Evolutionary conservation across 495 filamentous ascomycete genomes (phyloP).

Genomic region (Penicillium crystallinum): DNA sequence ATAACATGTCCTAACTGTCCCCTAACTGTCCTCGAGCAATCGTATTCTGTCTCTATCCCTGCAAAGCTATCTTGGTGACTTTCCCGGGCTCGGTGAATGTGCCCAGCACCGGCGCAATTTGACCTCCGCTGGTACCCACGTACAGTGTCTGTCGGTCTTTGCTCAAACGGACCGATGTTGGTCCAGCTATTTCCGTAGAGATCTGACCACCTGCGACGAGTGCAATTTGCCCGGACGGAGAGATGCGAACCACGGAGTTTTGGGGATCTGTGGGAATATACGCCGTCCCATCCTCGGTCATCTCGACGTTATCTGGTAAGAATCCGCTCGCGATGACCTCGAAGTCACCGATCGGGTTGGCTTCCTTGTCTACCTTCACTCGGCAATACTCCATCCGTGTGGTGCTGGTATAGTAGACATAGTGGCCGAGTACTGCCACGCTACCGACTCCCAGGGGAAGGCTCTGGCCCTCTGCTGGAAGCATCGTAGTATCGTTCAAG

Average conservation of each 20-base stretch:
- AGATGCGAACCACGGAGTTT: slow-evolving; percentile 24
- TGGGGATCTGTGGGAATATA: slow-evolving; percentile 32
- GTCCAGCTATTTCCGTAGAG: slow-evolving; percentile 23
- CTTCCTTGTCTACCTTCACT: slow-evolving; percentile 25
- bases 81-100: slow-evolving; percentile 29
- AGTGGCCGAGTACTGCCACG: slow-evolving; percentile 21
- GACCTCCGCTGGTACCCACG: slow-evolving; percentile 26
- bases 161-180: slow-evolving; percentile 23
- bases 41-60: too few relatives aligned
- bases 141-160: slow-evolving; percentile 24
- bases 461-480: slow-evolving; percentile 15
- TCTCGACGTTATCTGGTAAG: slow-evolving; percentile 29
- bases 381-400: slow-evolving; percentile 29
- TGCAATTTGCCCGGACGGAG: slow-evolving; percentile 21
- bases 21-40: too few relatives aligned
- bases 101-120: slow-evolving; percentile 25
- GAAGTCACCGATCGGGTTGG: slow-evolving; percentile 19
- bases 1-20: not conserved
- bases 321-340: slow-evolving; percentile 28
- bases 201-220: slow-evolving; percentile 23
- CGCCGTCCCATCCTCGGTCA: slow-evolving; percentile 31
- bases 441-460: slow-evolving; percentile 38
- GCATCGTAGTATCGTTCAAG: slow-evolving; percentile 24
- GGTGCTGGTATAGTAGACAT: slow-evolving; percentile 39
- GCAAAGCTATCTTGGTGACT: slow-evolving; percentile 19